phyloP scores from a whole-genome alignment of 345 rosid genomes.

The Hibiscus trionum region DNA sequence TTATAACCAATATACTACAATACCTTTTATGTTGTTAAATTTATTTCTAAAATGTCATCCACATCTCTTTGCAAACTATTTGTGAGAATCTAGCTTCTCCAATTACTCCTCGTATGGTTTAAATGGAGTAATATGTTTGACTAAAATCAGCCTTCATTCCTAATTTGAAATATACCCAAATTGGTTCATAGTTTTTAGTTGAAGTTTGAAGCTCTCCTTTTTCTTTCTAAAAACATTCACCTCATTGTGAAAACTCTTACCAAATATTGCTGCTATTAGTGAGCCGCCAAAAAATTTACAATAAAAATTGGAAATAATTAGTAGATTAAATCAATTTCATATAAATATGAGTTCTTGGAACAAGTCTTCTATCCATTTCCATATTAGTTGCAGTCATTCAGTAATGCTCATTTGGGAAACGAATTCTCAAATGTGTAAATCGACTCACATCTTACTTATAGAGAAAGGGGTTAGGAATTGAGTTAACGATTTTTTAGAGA shows the following conservation, averaged over 20 bases:
- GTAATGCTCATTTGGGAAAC: neutral
- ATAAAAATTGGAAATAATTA: neutral
- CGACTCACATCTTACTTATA: too few species aligned
- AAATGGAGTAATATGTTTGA: neutral
- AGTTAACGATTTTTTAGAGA: too few species aligned
- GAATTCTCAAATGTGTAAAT: too few species aligned
- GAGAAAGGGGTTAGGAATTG: too few species aligned
- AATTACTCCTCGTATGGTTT: neutral
- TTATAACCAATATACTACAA: neutral
- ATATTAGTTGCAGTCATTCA: neutral
- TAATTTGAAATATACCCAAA: neutral
- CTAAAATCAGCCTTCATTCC: neutral
- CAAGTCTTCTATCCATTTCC: neutral
- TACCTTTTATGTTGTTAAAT: neutral
- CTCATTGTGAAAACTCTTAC: neutral
- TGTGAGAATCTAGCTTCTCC: neutral
- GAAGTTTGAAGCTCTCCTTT: neutral
- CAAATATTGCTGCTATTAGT: neutral
- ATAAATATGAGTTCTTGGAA: too few species aligned
- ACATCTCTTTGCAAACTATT: neutral
- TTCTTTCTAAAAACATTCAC: neutral
- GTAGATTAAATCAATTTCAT: neutral
- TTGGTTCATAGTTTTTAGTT: neutral
- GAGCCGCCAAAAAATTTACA: neutral
- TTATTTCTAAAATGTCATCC: neutral